These are phyloP conservation scores for Solanum stenotomum DNA, from an alignment of 257 asterid genomes.

Conservation along the genomic window DNA sequence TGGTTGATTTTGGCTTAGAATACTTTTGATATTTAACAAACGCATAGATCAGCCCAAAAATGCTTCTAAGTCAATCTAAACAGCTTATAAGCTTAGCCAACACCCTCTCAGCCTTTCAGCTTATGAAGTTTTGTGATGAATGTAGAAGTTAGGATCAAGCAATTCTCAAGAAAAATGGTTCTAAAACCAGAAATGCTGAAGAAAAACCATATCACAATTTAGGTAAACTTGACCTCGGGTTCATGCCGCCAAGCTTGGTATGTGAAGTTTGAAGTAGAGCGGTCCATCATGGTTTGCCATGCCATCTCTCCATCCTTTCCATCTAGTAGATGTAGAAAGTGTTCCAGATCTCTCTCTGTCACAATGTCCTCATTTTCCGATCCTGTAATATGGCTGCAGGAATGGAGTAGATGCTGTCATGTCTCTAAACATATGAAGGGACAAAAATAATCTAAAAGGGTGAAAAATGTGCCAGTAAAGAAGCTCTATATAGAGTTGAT, in stretches of 20 bases:
- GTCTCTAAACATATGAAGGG: neutral
- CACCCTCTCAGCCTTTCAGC: neutral
- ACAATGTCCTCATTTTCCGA: conserved; percentile 29
- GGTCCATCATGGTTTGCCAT: conserved; percentile 96
- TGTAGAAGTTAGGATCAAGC: neutral
- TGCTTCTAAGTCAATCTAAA: neutral
- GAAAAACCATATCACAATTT: neutral
- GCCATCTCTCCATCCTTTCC: conserved; percentile 66
- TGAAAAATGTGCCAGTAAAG: neutral
- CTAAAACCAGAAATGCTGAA: neutral
- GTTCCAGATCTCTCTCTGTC: conserved; percentile 62
- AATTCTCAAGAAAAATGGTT: neutral
- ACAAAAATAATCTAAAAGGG: neutral
- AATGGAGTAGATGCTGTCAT: neutral
- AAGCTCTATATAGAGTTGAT: neutral
- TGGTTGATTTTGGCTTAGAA: neutral
- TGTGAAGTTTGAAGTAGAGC: conserved; percentile 65
- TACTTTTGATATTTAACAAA: neutral
- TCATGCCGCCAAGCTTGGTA: conserved; percentile 99
- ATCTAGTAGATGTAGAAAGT: conserved; percentile 52
- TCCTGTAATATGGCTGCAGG: conserved; percentile 34
- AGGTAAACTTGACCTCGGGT: conserved; percentile 49
- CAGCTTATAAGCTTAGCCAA: neutral
- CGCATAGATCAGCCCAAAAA: neutral
- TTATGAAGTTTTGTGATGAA: neutral